Evolutionary conservation across 352 stramenopile species (phyloP).

Genomic region (Phytophthora syringae): DNA sequence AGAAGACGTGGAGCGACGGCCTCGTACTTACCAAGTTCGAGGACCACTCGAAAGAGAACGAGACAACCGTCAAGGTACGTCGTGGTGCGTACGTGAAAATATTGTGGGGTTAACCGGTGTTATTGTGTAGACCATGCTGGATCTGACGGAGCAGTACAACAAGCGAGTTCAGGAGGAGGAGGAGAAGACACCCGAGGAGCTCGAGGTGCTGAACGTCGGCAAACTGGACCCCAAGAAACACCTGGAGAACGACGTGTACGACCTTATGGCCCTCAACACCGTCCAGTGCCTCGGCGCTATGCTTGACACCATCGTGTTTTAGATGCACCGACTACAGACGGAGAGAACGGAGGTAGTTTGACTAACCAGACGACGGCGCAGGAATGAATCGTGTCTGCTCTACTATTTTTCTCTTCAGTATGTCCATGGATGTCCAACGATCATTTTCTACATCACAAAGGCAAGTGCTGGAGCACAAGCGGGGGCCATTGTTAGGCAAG

Average conservation of each 20-base stretch:
- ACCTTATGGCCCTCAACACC: conserved; percentile 99
- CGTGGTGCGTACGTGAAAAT: background rate
- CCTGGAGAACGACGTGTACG: conserved; percentile 94
- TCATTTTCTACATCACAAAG: conserved; percentile 35
- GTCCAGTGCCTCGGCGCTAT: conserved; percentile 98
- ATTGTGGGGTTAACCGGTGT: conserved; percentile 19
- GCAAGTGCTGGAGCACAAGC: conserved; percentile 14
- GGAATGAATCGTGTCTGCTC: conserved; percentile 27
- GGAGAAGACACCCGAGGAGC: conserved; percentile 97
- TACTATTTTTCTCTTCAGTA: conserved; percentile 13
- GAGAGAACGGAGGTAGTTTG: conserved; percentile 20
- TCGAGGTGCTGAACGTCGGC: conserved; percentile 98
- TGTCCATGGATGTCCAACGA: conserved; percentile 18
- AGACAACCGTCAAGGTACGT: conserved; percentile 91
- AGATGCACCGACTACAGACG: conserved; percentile 33
- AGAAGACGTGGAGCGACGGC: conserved; percentile 97
- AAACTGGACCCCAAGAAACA: conserved; percentile 97
- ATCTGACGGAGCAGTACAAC: conserved; percentile 97
- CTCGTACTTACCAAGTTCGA: conserved; percentile 96
- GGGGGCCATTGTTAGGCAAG: conserved; percentile 18
- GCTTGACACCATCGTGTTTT: conserved; percentile 99
- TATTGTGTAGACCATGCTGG: conserved; percentile 88
- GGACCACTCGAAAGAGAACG: conserved; percentile 93
- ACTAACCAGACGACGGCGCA: conserved; percentile 16
- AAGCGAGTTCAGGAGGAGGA: conserved; percentile 94